A percentile compares a stretch with the other conserved stretches of the same genome.
These are phyloP conservation scores for Penicillium sp. DNA, from an alignment of 2,329 filamentous ascomycete species.

Conservation along the genomic window DNA sequence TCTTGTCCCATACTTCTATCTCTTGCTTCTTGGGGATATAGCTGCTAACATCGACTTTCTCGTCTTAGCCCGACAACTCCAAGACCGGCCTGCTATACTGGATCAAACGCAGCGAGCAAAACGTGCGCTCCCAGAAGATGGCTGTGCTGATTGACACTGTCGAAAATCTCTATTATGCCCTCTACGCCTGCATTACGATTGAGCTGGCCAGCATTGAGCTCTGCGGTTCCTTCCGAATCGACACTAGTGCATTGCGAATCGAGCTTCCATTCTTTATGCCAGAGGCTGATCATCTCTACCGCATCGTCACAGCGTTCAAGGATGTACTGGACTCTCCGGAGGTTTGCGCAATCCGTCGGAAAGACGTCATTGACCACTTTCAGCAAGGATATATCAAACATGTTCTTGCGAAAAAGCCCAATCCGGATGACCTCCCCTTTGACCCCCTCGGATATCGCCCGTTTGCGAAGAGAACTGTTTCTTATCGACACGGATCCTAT, in stretches of 20 bases:
- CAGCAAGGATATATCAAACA: constrained; percentile 31
- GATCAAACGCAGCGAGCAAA: constrained; percentile 31
- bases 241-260: constrained; percentile 18
- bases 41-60: neutral
- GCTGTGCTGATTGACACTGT: constrained; percentile 32
- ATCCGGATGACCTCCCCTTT: constrained; percentile 12
- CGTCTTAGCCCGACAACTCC: constrained; percentile 30
- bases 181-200: constrained; percentile 38
- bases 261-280: constrained; percentile 28
- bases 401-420: constrained; percentile 20
- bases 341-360: constrained; percentile 29
- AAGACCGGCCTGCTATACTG: constrained; percentile 31
- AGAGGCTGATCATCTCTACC: constrained; percentile 34
- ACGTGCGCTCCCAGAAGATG: constrained; percentile 29
- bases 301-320: constrained; percentile 36
- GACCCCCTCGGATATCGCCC: constrained; percentile 33
- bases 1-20: neutral
- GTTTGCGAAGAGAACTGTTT: constrained; percentile 25
- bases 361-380: constrained; percentile 27
- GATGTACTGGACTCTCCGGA: constrained; percentile 28
- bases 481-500: constrained; percentile 23
- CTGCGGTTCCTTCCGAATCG: constrained; percentile 30
- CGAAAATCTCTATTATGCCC: constrained; percentile 38
- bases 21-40: neutral
- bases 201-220: constrained; percentile 40